Evolutionary conservation across 2,329 filamentous ascomycete species (phyloP).

Genomic region (Chalara sp.): DNA sequence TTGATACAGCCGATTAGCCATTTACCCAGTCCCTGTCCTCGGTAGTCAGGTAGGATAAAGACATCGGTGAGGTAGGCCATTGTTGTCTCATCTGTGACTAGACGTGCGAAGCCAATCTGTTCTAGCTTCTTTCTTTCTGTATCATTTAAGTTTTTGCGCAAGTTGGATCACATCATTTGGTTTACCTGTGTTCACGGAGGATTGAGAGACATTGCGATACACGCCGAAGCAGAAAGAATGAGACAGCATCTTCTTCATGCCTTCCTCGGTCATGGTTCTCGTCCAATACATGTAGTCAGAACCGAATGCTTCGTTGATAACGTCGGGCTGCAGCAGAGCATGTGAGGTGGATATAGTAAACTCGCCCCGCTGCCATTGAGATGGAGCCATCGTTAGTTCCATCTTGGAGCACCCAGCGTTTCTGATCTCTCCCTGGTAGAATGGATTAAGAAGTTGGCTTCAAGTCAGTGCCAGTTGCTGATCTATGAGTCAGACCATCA

Average conservation of each 20-base stretch:
- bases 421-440: too few relatives aligned
- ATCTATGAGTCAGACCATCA: too few relatives aligned
- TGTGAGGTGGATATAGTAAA: slow-evolving; percentile 58
- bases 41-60: slow-evolving; percentile 53
- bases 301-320: slow-evolving; percentile 48
- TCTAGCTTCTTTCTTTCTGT: slow-evolving; percentile 18
- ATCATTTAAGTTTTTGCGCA: too few relatives aligned
- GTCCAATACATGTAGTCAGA: slow-evolving; percentile 58
- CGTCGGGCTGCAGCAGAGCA: slow-evolving; percentile 43
- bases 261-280: slow-evolving; percentile 39
- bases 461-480: too few relatives aligned
- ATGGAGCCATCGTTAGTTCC: too few relatives aligned
- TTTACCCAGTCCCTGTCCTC: slow-evolving; percentile 53
- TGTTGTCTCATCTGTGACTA: slow-evolving; percentile 65
- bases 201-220: slow-evolving; percentile 35
- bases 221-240: slow-evolving; percentile 55
- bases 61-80: slow-evolving; percentile 66
- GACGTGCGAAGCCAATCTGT: slow-evolving; percentile 51
- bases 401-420: too few relatives aligned
- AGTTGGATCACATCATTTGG: too few relatives aligned
- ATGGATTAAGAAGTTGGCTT: too few relatives aligned
- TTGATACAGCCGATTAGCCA: slow-evolving; percentile 58
- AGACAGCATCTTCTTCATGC: slow-evolving; percentile 44
- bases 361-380: slow-evolving; percentile 42
- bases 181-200: slow-evolving; percentile 28